Conservation (phyloP, 192 early-diverging fungal species). For the Paraglomus brasilianum region DNA sequence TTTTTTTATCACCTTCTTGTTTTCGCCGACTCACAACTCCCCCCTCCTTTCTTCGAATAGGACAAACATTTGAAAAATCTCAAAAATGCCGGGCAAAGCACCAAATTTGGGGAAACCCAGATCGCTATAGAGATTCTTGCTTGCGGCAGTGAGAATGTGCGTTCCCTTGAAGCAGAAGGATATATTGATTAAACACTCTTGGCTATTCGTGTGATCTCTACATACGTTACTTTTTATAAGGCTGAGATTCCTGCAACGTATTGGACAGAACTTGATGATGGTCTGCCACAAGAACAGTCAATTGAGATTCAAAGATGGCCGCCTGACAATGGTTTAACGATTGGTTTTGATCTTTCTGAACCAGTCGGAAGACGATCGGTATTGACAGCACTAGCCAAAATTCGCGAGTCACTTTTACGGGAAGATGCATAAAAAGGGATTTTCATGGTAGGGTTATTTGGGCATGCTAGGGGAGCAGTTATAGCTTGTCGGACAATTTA, state of each 20-base stretch:
- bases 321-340: slow-evolving; percentile 1
- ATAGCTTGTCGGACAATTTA: neutral
- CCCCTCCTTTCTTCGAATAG: neutral
- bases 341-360: slow-evolving; percentile 20
- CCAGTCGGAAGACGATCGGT: neutral
- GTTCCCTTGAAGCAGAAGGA: neutral
- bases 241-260: neutral
- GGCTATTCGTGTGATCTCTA: slow-evolving; percentile 3
- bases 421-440: too few species aligned
- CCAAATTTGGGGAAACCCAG: slow-evolving; percentile 8
- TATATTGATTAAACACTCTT: neutral
- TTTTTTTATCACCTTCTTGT: too few species aligned
- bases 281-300: slow-evolving; percentile 14
- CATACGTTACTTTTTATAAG: slow-evolving; percentile 15
- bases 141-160: neutral
- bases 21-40: too few species aligned
- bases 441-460: too few species aligned
- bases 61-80: slow-evolving; percentile 18
- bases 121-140: slow-evolving; percentile 18
- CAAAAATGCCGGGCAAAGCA: neutral
- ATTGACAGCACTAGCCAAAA: slow-evolving; percentile 9
- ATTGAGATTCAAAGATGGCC: slow-evolving; percentile 22
- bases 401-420: slow-evolving; percentile 8
- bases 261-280: slow-evolving; percentile 1
- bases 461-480: too few species aligned